These are phyloP conservation scores for Phytophthora aleatoria DNA, from an alignment of 352 stramenopile genomes.

Conservation along the genomic window DNA sequence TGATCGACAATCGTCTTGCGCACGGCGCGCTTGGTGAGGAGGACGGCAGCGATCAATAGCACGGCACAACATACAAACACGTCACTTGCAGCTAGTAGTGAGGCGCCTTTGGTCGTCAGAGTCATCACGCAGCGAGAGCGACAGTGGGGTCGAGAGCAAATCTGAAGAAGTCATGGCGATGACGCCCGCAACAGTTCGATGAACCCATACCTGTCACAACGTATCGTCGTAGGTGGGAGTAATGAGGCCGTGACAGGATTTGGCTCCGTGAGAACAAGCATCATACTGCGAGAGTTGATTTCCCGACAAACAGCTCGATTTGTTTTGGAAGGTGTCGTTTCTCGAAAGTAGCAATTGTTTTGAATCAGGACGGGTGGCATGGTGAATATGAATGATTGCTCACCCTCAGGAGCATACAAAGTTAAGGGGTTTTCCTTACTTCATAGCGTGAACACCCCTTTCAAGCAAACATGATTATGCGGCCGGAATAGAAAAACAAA, in stretches of 20 bases:
- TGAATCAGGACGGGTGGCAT: slow-evolving; percentile 6
- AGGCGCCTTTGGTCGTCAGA: slow-evolving; percentile 7
- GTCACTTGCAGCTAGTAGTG: slow-evolving; percentile 22
- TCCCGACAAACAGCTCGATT: neutral
- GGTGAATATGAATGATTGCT: slow-evolving; percentile 18
- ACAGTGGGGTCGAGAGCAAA: neutral
- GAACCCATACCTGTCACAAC: slow-evolving; percentile 3
- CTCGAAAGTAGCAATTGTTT: neutral
- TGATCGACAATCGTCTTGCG: slow-evolving; percentile 11
- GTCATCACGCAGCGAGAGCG: slow-evolving; percentile 5
- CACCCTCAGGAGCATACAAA: neutral
- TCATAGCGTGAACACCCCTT: neutral
- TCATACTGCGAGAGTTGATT: neutral
- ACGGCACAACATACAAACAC: slow-evolving; percentile 30
- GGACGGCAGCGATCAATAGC: slow-evolving; percentile 28
- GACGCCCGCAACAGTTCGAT: slow-evolving; percentile 10
- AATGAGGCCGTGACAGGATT: neutral
- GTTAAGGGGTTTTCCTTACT: slow-evolving; percentile 7
- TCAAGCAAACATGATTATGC: slow-evolving; percentile 21
- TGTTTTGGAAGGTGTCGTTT: neutral
- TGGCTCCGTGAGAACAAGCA: neutral
- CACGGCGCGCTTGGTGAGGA: slow-evolving; percentile 17
- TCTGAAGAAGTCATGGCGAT: slow-evolving; percentile 18
- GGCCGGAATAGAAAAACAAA: slow-evolving; percentile 21
- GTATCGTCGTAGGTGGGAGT: neutral